Evolutionary conservation across 2,329 filamentous ascomycete genomes (phyloP).

Genomic region (Botryotinia narcissicola): DNA sequence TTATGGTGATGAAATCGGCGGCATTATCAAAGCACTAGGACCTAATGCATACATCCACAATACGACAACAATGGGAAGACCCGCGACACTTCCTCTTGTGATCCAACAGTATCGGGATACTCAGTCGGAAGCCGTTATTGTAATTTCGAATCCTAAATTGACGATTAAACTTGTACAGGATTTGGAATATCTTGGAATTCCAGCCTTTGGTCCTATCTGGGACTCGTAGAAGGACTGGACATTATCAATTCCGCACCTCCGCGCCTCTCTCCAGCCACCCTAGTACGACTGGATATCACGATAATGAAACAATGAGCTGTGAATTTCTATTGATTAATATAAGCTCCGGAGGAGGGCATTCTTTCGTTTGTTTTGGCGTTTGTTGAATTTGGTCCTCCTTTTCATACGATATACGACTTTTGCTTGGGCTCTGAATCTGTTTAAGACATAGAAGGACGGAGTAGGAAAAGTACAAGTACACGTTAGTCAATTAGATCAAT

Average conservation of each 20-base stretch:
- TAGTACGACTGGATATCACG: neutral
- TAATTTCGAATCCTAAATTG: slow-evolving; percentile 42
- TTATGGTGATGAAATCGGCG: slow-evolving; percentile 40
- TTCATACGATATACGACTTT: neutral
- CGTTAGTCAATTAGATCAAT: slow-evolving; percentile 2
- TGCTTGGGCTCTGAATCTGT: neutral
- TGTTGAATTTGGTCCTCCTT: neutral
- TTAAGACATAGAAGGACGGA: neutral
- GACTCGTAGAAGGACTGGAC: slow-evolving; percentile 29
- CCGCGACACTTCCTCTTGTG: slow-evolving; percentile 39
- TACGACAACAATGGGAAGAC: slow-evolving; percentile 39
- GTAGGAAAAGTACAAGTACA: neutral
- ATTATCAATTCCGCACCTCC: neutral
- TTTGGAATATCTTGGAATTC: slow-evolving; percentile 41
- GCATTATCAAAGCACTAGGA: slow-evolving; percentile 37
- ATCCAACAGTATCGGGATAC: slow-evolving; percentile 36
- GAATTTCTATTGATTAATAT: neutral
- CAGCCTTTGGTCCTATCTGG: slow-evolving; percentile 42
- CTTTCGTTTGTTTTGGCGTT: neutral
- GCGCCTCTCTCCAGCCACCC: neutral
- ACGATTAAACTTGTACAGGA: slow-evolving; percentile 42
- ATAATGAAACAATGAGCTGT: neutral
- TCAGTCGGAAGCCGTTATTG: slow-evolving; percentile 41
- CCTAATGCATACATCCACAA: slow-evolving; percentile 40
- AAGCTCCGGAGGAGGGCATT: neutral